Percentiles rank a stretch among this genome's conserved stretches.
These are phyloP conservation scores for Parmales sp. DNA, from an alignment of 108 stramenopile species.

Conservation along the genomic window DNA sequence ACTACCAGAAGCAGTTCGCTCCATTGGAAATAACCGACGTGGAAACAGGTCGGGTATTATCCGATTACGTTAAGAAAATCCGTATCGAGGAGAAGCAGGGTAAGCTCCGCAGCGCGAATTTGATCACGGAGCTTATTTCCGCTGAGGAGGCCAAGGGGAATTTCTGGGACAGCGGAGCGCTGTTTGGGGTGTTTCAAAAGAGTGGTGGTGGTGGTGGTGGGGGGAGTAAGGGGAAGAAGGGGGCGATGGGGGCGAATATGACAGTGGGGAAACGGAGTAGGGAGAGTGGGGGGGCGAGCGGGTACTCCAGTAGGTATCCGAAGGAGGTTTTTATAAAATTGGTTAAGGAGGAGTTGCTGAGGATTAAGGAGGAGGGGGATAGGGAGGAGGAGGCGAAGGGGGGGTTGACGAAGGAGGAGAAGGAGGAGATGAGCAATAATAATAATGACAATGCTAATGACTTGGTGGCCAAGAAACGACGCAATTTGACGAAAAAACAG, in stretches of 20 bases:
- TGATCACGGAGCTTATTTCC: conserved; percentile 25
- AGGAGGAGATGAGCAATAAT: not conserved
- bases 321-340: not conserved
- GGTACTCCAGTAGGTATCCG: not conserved
- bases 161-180: conserved; percentile 9
- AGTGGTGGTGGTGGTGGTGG: no score
- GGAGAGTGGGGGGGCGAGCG: not conserved
- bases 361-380: not conserved
- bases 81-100: conserved; percentile 17
- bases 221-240: not conserved
- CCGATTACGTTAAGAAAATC: conserved; percentile 25
- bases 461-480: not conserved
- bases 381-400: conserved; percentile 11
- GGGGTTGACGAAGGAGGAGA: not conserved
- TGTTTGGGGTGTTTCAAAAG: not conserved
- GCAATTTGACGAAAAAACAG: not conserved
- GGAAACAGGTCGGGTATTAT: conserved; percentile 16
- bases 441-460: not conserved
- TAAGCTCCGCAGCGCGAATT: not conserved
- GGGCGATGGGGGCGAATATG: not conserved
- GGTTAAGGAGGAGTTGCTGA: conserved; percentile 1
- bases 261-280: not conserved
- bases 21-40: conserved; percentile 18
- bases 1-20: conserved; percentile 12
- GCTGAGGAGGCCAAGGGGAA: conserved; percentile 18